Conservation (phyloP, 78 protist genomes). For the Chrysochromulina tobinii region DNA sequence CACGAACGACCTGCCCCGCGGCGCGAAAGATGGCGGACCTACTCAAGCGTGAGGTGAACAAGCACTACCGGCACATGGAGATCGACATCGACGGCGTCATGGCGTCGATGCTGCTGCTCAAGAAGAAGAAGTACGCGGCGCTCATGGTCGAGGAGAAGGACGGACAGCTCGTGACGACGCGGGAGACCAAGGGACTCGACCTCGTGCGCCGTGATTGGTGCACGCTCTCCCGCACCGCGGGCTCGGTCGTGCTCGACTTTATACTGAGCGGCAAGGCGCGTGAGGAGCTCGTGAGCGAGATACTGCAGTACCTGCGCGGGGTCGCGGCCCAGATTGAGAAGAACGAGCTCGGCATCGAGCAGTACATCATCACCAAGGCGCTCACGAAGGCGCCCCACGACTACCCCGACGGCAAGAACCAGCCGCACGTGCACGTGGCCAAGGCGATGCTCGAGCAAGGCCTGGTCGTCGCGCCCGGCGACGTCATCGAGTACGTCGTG, state of each 20-base stretch:
- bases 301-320: constrained; percentile 43
- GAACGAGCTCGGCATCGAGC: neutral
- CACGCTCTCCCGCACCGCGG: constrained; percentile 71
- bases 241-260: constrained; percentile 65
- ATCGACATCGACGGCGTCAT: constrained; percentile 90
- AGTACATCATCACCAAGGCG: constrained; percentile 68
- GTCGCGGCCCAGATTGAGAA: constrained; percentile 27
- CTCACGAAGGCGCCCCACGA: constrained; percentile 85
- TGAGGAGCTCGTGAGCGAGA: constrained; percentile 42
- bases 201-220: constrained; percentile 99
- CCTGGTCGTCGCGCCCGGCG: constrained; percentile 75
- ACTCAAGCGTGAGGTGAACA: constrained; percentile 82
- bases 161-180: neutral
- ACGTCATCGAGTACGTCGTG: constrained; percentile 89
- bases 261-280: constrained; percentile 52
- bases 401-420: constrained; percentile 87
- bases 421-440: constrained; percentile 91
- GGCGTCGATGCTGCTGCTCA: constrained; percentile 86
- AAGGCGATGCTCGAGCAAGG: constrained; percentile 48
- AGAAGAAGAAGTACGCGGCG: constrained; percentile 99
- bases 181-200: constrained; percentile 95
- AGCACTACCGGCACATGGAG: constrained; percentile 56
- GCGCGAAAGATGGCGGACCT: constrained; percentile 71
- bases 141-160: constrained; percentile 46
- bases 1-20: constrained; percentile 21